Conservation (phyloP, 805 yeast genomes). For the Metschnikowia continentalis region DNA sequence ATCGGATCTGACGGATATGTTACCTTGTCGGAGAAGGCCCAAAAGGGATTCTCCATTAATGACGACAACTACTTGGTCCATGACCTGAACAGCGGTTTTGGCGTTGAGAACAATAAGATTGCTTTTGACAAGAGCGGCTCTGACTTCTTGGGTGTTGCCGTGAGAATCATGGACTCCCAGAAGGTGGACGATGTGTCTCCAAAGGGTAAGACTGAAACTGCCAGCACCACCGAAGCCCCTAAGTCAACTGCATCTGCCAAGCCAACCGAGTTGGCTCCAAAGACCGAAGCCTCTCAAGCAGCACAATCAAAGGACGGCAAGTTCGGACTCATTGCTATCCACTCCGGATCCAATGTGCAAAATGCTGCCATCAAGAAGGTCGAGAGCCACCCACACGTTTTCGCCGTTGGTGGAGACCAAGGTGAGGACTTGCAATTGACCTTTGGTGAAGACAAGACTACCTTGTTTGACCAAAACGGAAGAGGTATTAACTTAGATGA, state of each 20-base stretch:
- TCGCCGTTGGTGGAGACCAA: background rate
- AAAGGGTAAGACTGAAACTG: conserved; percentile 20
- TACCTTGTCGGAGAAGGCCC: conserved; percentile 6
- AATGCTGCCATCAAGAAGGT: too few species aligned
- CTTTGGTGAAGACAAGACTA: conserved; percentile 23
- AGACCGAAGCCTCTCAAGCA: background rate
- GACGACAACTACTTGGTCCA: conserved; percentile 8
- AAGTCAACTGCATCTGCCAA: background rate
- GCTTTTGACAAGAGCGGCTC: background rate
- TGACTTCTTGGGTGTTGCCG: background rate
- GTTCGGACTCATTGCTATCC: too few species aligned
- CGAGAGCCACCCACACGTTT: too few species aligned
- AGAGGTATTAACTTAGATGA: conserved; percentile 26
- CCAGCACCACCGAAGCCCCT: background rate
- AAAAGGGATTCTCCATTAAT: conserved; percentile 5
- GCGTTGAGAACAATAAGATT: conserved; percentile 36
- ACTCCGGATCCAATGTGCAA: too few species aligned
- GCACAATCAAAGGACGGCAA: too few species aligned
- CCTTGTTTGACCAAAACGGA: conserved; percentile 29
- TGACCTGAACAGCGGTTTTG: conserved; percentile 4
- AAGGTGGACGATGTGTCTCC: background rate
- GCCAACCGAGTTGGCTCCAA: background rate
- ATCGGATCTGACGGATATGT: conserved; percentile 5
- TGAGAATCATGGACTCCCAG: background rate
- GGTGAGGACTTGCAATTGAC: conserved; percentile 13